phyloP scores from a whole-genome alignment of 352 stramenopile species.

The Globisporangium heterothallicum region DNA sequence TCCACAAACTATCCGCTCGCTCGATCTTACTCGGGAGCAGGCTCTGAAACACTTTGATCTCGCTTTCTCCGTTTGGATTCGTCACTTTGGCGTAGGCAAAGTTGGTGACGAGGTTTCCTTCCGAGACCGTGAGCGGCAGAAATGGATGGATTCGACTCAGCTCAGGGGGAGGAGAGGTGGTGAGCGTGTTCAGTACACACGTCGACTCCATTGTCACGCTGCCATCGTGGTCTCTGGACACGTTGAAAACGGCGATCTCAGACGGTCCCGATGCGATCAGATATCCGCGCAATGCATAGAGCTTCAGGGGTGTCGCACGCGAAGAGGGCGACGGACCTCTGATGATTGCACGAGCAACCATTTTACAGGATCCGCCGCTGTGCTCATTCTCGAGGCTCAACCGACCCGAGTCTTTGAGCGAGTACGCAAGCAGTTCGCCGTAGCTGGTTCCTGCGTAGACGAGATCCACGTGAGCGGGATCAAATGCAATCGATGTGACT shows the following conservation, averaged over 20 bases:
- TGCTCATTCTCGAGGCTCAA: background rate
- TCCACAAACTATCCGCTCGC: constrained; percentile 19
- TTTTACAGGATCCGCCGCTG: background rate
- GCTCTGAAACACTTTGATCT: constrained; percentile 26
- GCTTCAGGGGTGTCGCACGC: background rate
- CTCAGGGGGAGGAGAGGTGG: too few relatives aligned
- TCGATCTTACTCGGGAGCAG: constrained; percentile 23
- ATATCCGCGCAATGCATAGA: constrained; percentile 11
- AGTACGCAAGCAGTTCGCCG: constrained; percentile 45
- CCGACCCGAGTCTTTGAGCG: constrained; percentile 8
- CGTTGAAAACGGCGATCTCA: constrained; percentile 11
- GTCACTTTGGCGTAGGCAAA: constrained; percentile 11
- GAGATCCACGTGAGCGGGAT: constrained; percentile 28
- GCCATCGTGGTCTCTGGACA: background rate
- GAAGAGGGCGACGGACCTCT: background rate
- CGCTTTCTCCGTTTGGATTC: background rate
- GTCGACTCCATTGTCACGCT: background rate
- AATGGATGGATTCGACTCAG: background rate
- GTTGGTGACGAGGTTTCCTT: constrained; percentile 21
- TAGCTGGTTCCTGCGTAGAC: constrained; percentile 37
- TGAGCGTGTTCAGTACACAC: background rate
- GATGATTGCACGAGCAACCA: constrained; percentile 4
- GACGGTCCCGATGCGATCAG: constrained; percentile 3
- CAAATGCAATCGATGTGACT: constrained; percentile 43
- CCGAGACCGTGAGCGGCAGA: constrained; percentile 20